A percentile compares a stretch with the other conserved stretches of the same genome.
Evolutionary conservation across 345 rosid species (phyloP).

Genomic region (Ceriops decandra): DNA sequence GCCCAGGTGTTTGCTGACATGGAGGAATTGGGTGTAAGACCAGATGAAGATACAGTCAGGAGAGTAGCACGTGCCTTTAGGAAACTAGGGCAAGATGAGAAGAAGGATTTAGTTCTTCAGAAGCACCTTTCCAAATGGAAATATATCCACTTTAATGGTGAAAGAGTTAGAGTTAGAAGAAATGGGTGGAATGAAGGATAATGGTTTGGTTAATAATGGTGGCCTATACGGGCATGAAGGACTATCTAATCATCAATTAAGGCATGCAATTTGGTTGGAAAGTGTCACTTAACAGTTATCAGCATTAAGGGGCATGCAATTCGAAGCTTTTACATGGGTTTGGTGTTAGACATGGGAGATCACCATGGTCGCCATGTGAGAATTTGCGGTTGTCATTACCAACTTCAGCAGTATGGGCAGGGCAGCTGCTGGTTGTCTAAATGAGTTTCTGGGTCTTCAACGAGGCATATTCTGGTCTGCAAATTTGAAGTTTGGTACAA

Average conservation of each 20-base stretch:
- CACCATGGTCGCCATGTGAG: too few relatives aligned
- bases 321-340: neutral
- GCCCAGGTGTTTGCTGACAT: constrained; percentile 81
- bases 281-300: neutral
- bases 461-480: too few relatives aligned
- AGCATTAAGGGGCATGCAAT: neutral
- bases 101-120: constrained; percentile 48
- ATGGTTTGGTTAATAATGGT: neutral
- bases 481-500: too few relatives aligned
- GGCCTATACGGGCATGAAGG: neutral
- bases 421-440: too few relatives aligned
- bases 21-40: constrained; percentile 82
- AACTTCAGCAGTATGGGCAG: too few relatives aligned
- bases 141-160: constrained; percentile 76
- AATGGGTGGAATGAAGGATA: constrained; percentile 31
- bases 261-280: neutral
- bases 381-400: too few relatives aligned
- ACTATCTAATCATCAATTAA: neutral
- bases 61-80: constrained; percentile 62
- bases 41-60: constrained; percentile 67
- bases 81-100: constrained; percentile 59
- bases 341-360: neutral
- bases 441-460: too few relatives aligned
- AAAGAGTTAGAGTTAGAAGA: constrained; percentile 69
- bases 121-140: constrained; percentile 62